A percentile compares a stretch with the other conserved stretches of the same genome.
Evolutionary conservation across 1,284 basidiomycete genomes (phyloP).

Genomic region (Tetrapyrgos nigripes): DNA sequence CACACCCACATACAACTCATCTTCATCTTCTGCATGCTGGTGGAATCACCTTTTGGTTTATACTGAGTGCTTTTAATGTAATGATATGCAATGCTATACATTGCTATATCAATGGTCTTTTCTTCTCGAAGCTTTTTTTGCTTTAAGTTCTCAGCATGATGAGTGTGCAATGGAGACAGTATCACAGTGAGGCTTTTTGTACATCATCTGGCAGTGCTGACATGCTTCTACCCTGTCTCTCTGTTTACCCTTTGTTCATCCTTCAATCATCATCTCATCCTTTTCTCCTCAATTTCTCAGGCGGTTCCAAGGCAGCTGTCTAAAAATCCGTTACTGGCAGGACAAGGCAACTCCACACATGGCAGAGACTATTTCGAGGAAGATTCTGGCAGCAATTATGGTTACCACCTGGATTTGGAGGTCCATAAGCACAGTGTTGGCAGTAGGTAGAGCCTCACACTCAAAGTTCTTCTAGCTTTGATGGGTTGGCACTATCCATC

Average conservation of each 20-base stretch:
- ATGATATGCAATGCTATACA: conserved; percentile 95
- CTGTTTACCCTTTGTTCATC: no score
- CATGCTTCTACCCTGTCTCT: no score
- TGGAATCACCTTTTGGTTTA: conserved; percentile 87
- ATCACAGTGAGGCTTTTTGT: conserved; percentile 75
- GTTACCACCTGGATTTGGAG: conserved; percentile 11
- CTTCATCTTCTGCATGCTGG: conserved; percentile 95
- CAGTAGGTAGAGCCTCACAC: no score
- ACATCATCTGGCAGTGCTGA: not conserved
- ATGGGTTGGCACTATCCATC: no score
- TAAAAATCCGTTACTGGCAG: conserved; percentile 87
- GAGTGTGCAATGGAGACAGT: conserved; percentile 98
- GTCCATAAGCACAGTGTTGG: no score
- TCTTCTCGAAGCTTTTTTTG: conserved; percentile 96
- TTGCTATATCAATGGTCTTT: conserved; percentile 96
- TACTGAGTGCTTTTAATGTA: conserved; percentile 93
- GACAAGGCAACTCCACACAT: conserved; percentile 9
- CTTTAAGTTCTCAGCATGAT: conserved; percentile 99
- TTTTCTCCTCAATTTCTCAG: conserved; percentile 90
- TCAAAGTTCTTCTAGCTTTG: no score
- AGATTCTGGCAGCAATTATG: conserved; percentile 14
- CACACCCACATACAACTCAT: conserved; percentile 89
- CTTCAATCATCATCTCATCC: not conserved
- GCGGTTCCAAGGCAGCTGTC: conserved; percentile 94
- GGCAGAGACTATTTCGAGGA: conserved; percentile 18